These are phyloP conservation scores for Closterium sp. DNA, from an alignment of 139 green algal genomes.

Conservation along the genomic window DNA sequence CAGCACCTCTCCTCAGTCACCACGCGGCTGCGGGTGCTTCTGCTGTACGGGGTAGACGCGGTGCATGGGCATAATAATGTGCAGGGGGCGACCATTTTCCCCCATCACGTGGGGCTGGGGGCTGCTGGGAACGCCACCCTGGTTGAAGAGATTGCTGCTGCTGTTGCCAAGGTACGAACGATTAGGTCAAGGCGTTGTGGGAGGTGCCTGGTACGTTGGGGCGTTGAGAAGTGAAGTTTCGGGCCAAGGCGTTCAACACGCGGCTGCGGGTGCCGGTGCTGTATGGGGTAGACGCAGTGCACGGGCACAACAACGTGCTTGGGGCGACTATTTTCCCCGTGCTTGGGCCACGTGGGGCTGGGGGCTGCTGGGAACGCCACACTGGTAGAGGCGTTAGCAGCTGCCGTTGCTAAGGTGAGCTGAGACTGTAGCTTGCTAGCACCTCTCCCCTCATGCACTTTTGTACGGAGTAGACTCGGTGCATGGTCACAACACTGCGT, in stretches of 20 bases:
- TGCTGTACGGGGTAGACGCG: constrained; percentile 11
- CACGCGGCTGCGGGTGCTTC: not conserved
- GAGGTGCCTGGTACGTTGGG: too few species aligned
- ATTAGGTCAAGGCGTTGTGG: too few species aligned
- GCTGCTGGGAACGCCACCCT: not conserved
- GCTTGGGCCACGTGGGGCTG: constrained; percentile 18
- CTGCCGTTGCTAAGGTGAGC: not conserved
- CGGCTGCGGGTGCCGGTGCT: too few species aligned
- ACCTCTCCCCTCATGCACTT: too few species aligned
- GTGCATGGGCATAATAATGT: constrained; percentile 17
- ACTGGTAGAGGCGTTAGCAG: too few species aligned
- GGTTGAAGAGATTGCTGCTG: not conserved
- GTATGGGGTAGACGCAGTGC: constrained; percentile 22
- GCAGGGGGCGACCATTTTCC: constrained; percentile 4
- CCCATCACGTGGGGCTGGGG: constrained; percentile 13
- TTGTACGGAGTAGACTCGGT: constrained; percentile 25
- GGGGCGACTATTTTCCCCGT: constrained; percentile 37
- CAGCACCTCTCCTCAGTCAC: too few species aligned
- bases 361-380: constrained; percentile 7
- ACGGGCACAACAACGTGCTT: constrained; percentile 45
- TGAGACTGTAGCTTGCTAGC: too few species aligned
- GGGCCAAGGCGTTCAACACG: too few species aligned
- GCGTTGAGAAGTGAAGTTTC: too few species aligned
- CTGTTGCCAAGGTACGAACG: not conserved
- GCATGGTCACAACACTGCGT: constrained; percentile 31